Percentiles rank a stretch among this genome's conserved stretches.
Evolutionary conservation across 2,329 filamentous ascomycete genomes (phyloP).

Genomic region (Ophiostoma novo-ulmi): DNA sequence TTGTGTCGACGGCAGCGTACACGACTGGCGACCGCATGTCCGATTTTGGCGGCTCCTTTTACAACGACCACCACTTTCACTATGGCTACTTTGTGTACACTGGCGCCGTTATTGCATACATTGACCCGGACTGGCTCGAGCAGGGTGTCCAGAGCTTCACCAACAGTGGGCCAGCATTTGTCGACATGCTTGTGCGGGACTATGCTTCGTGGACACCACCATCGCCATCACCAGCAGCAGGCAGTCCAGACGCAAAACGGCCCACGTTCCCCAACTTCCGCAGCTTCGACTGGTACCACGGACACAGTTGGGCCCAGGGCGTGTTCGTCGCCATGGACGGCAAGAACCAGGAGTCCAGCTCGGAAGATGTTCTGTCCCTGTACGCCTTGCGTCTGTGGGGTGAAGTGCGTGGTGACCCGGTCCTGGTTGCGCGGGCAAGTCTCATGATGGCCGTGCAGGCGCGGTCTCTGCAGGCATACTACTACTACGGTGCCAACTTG

Average conservation of each 20-base stretch:
- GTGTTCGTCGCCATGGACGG: conserved; percentile 66
- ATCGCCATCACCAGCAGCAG: conserved; percentile 47
- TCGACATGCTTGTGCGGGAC: conserved; percentile 80
- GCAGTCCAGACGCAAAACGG: conserved; percentile 48
- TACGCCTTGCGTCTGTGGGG: conserved; percentile 96
- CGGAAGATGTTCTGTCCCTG: conserved; percentile 80
- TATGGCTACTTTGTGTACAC: conserved; percentile 88
- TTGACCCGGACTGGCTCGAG: conserved; percentile 70
- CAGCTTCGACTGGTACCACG: conserved; percentile 89
- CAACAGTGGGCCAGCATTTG: conserved; percentile 54
- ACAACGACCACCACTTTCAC: conserved; percentile 72
- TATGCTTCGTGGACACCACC: conserved; percentile 60
- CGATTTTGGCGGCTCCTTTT: conserved; percentile 87
- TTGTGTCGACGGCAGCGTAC: conserved; percentile 73
- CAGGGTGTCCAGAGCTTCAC: background rate
- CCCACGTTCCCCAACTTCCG: conserved; percentile 71
- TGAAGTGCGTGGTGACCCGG: conserved; percentile 63
- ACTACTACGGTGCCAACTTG: conserved; percentile 68
- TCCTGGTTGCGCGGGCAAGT: conserved; percentile 75
- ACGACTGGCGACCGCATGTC: conserved; percentile 60
- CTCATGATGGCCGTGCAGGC: conserved; percentile 76
- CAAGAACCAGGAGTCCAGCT: conserved; percentile 80
- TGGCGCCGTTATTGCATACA: conserved; percentile 72
- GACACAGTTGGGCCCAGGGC: conserved; percentile 88
- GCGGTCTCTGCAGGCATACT: conserved; percentile 72